Base-by-base conservation (phyloP, 2,329 filamentous ascomycete species). In the Ramichloridium luteum region DNA sequence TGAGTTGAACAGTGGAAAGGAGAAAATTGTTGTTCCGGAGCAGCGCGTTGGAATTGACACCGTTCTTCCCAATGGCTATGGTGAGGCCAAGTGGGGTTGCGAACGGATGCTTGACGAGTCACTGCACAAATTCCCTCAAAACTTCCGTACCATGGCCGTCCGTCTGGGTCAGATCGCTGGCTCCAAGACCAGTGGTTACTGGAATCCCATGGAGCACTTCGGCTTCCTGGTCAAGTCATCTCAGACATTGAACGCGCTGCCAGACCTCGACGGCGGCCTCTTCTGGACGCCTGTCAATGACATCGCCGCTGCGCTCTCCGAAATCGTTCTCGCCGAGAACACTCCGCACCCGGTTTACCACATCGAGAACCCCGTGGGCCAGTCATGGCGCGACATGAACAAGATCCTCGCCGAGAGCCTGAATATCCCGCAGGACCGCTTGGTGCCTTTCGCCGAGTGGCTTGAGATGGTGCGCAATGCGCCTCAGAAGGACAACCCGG, bases 151-250 rank as follows among this genome's bases (percentile, higher is more conserved):
- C 0, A 62, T 59, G 51, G 49, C 47, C 0, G 59, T 66, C 1
- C 58, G 69, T 0, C 51, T 61, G 0, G 70, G 65, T 0, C 70
- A 74, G 45, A 65, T 74, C 25, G 56, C 68, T 1, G 70, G 70
- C 0, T 65, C 61, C 0, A 59, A 44, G 3, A 54, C 34, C 0
- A 69, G 51, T 32, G 69, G 68, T 0, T 64, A 62, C 41, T 74
- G 70, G 70, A 74, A 73, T 39, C 50, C 59, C 0, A 54, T 57
- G 16, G 67, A 73, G 42, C 65, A 72, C 37, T 49, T 72, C 9
- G 43, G 54, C 0, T 67, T 68, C 37, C 34, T 73, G 13, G 44
- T 69, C 31, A 70, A 70, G 45, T 65, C 61, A 0, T 58, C 61
- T 0, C 64, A 71, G 39, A 60, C 59, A 1, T 37, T 71, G 0